phyloP scores from a whole-genome alignment of 2,329 filamentous ascomycete species.

The Neofusicoccum laricinum region DNA sequence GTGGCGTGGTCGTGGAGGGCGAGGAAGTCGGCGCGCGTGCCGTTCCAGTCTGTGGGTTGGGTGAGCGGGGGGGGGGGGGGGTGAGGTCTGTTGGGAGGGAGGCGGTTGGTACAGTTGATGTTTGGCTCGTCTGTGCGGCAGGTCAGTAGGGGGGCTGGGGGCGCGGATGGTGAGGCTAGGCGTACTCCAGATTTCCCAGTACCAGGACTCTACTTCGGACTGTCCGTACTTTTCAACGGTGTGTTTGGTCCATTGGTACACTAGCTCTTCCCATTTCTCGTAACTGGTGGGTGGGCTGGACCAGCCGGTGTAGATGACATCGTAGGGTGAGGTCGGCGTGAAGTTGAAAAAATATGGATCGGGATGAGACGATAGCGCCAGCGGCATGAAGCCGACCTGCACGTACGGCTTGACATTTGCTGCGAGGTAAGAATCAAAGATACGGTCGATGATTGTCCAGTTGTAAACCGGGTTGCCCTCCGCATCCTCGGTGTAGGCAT shows the following conservation, averaged over 20 bases:
- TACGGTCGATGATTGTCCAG: slow-evolving; percentile 13
- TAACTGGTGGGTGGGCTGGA: slow-evolving; percentile 6
- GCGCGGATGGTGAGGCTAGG: neutral
- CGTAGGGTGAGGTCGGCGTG: slow-evolving; percentile 1
- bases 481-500: neutral
- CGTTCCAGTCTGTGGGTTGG: neutral
- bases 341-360: slow-evolving; percentile 14
- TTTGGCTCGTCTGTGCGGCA: slow-evolving; percentile 4
- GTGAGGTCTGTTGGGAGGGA: no score
- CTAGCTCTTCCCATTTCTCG: slow-evolving; percentile 6
- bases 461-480: slow-evolving; percentile 7
- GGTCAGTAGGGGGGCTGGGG: neutral
- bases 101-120: neutral
- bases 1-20: slow-evolving; percentile 8
- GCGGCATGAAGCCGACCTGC: slow-evolving; percentile 11
- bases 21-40: neutral
- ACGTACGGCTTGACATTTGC: slow-evolving; percentile 7
- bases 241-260: slow-evolving; percentile 12
- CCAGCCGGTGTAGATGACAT: slow-evolving; percentile 15
- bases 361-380: neutral
- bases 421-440: slow-evolving; percentile 5
- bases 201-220: slow-evolving; percentile 6
- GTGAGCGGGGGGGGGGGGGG: neutral
- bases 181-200: slow-evolving; percentile 15
- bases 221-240: neutral